A percentile compares a stretch with the other conserved stretches of the same genome.
Evolutionary conservation across 352 stramenopile genomes (phyloP).

Genomic region (Pythium volutum): DNA sequence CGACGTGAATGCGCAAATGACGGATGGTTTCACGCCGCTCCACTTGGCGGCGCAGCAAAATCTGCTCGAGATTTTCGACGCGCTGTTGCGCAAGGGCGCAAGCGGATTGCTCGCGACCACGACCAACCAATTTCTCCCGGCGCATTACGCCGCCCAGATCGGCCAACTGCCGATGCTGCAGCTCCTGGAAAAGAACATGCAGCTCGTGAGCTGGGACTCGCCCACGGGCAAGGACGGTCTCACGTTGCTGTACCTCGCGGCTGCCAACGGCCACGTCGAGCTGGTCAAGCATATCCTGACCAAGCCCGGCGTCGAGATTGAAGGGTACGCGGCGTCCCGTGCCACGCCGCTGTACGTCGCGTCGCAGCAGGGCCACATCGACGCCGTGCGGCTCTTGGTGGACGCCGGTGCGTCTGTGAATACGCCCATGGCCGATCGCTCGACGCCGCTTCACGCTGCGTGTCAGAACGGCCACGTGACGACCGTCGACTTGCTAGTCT

Average conservation of each 20-base stretch:
- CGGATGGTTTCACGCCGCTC: constrained; percentile 28
- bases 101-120: constrained; percentile 15
- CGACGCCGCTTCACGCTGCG: constrained; percentile 74
- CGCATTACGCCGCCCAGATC: constrained; percentile 28
- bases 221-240: constrained; percentile 25
- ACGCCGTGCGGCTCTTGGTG: constrained; percentile 16
- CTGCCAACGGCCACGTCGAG: constrained; percentile 22
- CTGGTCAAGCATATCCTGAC: constrained; percentile 20
- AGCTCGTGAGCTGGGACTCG: constrained; percentile 27
- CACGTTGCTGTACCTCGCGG: constrained; percentile 23
- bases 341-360: constrained; percentile 67
- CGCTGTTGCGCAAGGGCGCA: constrained; percentile 23
- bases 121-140: constrained; percentile 24
- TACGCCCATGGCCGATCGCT: constrained; percentile 70
- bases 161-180: constrained; percentile 23
- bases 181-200: constrained; percentile 22
- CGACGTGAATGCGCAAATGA: constrained; percentile 27
- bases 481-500: constrained; percentile 53
- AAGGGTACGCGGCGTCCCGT: constrained; percentile 24
- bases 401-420: constrained; percentile 16
- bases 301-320: constrained; percentile 15
- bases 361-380: constrained; percentile 42
- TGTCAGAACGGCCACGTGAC: constrained; percentile 70
- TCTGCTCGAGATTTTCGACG: constrained; percentile 19
- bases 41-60: constrained; percentile 26